Evolutionary conservation across 805 yeast species (phyloP).

Genomic region (Nakazawaea anatomiae): DNA sequence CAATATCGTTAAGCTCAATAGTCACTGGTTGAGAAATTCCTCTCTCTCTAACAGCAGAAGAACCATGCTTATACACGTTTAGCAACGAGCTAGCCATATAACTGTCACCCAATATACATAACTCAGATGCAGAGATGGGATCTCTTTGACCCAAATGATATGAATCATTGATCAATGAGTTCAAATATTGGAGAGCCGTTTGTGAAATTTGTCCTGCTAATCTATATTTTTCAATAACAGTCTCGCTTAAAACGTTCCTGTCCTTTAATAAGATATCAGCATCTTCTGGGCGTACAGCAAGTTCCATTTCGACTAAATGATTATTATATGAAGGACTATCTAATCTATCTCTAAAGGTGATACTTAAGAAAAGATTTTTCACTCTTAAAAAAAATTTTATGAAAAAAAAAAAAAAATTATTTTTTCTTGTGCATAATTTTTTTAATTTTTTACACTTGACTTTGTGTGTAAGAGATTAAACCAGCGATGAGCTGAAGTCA

Average conservation of each 20-base stretch:
- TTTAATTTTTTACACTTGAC: background rate
- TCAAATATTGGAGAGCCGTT: conserved; percentile 65
- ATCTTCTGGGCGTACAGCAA: conserved; percentile 71
- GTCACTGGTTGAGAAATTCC: conserved; percentile 93
- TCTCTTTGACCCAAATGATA: conserved; percentile 54
- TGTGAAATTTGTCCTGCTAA: conserved; percentile 87
- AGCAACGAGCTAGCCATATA: conserved; percentile 56
- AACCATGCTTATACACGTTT: conserved; percentile 47
- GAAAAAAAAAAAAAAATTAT: conserved; percentile 4
- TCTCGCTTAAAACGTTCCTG: conserved; percentile 58
- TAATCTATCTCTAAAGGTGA: background rate
- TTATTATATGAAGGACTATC: background rate
- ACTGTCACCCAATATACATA: conserved; percentile 80
- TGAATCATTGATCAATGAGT: conserved; percentile 62
- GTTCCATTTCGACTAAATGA: conserved; percentile 44
- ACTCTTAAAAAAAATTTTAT: background rate
- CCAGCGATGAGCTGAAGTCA: background rate
- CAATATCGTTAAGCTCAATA: conserved; percentile 76
- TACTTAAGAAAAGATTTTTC: conserved; percentile 6
- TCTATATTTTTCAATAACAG: conserved; percentile 75
- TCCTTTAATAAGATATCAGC: conserved; percentile 66
- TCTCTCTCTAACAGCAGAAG: conserved; percentile 65
- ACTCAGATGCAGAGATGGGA: conserved; percentile 53
- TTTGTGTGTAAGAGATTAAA: background rate
- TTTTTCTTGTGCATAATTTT: conserved; percentile 8